phyloP scores from a whole-genome alignment of 257 asterid species.

The Nicotiana attenuata region DNA sequence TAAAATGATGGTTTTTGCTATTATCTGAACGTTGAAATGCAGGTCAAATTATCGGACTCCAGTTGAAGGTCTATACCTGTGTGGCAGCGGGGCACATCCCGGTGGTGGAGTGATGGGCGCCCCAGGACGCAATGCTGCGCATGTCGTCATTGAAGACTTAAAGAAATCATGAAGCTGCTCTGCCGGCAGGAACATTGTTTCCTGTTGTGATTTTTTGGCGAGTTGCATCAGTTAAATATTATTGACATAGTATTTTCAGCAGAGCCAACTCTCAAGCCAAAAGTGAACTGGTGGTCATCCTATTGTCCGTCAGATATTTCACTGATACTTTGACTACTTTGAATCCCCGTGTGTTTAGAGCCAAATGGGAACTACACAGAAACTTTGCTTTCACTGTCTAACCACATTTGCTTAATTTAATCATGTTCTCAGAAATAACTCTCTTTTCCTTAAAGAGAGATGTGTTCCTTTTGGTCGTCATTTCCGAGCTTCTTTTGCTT shows the following conservation, averaged over 20 bases:
- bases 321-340: neutral
- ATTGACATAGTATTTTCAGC: too few relatives aligned
- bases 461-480: neutral
- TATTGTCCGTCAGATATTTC: neutral
- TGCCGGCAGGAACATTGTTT: neutral
- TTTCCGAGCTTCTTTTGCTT: neutral
- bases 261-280: neutral
- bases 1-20: neutral
- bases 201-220: neutral
- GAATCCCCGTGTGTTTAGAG: neutral
- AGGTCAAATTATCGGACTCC: slow-evolving; percentile 93
- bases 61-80: slow-evolving; percentile 63
- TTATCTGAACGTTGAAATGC: slow-evolving; percentile 11
- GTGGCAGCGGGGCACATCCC: slow-evolving; percentile 97
- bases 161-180: slow-evolving; percentile 23
- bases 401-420: neutral
- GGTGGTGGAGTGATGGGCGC: slow-evolving; percentile 99
- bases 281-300: neutral
- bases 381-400: neutral
- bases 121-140: slow-evolving; percentile 89
- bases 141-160: slow-evolving; percentile 60
- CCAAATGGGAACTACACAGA: neutral
- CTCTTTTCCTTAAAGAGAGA: neutral
- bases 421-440: neutral
- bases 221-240: neutral